Base-by-base conservation (phyloP, 176 grass and related monocot genomes). In the Eleusine indica region DNA sequence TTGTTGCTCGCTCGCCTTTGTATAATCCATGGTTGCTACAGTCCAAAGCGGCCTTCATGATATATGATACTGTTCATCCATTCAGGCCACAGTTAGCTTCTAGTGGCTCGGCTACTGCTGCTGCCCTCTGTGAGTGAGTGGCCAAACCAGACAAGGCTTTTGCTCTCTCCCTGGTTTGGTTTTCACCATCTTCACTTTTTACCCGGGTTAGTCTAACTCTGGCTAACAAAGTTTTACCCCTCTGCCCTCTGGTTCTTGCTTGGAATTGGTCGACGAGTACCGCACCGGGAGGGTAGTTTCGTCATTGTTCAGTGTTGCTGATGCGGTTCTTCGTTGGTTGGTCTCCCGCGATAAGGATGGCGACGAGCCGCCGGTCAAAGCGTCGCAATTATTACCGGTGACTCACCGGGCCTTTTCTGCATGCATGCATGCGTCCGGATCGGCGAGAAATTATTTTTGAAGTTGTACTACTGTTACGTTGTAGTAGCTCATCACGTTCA, bases 281-380 rank as follows among this genome's bases (percentile, higher is more conserved):
- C 25, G 25, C 25, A 5, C 22, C 5, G 25, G 61, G 21, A 84
- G 52, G 17, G 73, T 8, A 44, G 63, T 76, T 43, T 53, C 42
- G 85, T 85, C 86, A 68, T 82, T 82, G 1, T 84, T 48, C 30
- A 30, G 30, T 19, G 7, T 39, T 9, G 54, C 30, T 0, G 35
- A n/a, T 3, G 53, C 32, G 2, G 32, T 35, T 35, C 32, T 35
- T 35, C 32, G 1, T 32, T 68, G 39, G 63, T 47, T 12, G 70
- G 39, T 69, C 74, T 57, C 52, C 76, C 67, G 81, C 74, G 61
- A 39, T 21, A 37, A 35, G 79, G 84, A 92, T 94, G 63, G 79
- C 87, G 84, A 86, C 87, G 87, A 92, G 75, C 71, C 40, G 65
- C 68, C 86, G 87, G 93, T 92, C 93, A 88, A 92, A 92, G 74